A percentile compares a stretch with the other conserved stretches of the same genome.
phyloP scores from a whole-genome alignment of 768 basidiomycete species.

The Kwoniella heveanensis region DNA sequence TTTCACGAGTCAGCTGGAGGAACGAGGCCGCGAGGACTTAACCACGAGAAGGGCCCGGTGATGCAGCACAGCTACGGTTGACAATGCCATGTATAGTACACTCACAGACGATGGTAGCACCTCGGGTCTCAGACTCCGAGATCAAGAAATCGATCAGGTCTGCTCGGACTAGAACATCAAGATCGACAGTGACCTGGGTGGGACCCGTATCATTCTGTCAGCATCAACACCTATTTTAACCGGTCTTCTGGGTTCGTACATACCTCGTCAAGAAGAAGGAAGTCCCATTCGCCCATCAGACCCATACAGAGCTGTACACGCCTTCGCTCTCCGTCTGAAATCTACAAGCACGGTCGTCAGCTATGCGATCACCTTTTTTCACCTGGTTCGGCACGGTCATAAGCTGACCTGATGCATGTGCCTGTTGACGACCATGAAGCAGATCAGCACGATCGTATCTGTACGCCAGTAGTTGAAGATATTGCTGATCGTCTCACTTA shows the following conservation, averaged over 20 bases:
- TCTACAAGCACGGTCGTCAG: slow-evolving; percentile 81
- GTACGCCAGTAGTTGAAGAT: background rate
- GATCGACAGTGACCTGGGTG: slow-evolving; percentile 97
- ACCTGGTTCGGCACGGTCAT: background rate
- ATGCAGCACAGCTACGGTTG: too few species aligned
- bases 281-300: slow-evolving; percentile 90
- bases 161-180: slow-evolving; percentile 91
- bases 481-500: slow-evolving; percentile 24
- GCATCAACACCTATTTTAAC: too few species aligned
- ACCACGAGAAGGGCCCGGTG: too few species aligned
- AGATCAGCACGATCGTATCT: background rate
- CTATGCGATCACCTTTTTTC: background rate
- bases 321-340: slow-evolving; percentile 94
- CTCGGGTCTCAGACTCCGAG: slow-evolving; percentile 73
- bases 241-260: too few species aligned
- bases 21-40: too few species aligned
- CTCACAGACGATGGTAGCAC: slow-evolving; percentile 84
- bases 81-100: slow-evolving; percentile 18
- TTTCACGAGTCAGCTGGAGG: slow-evolving; percentile 12
- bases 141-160: slow-evolving; percentile 87
- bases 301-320: slow-evolving; percentile 93
- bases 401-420: slow-evolving; percentile 34
- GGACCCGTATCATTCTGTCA: too few species aligned
- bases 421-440: slow-evolving; percentile 11
- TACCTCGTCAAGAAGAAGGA: slow-evolving; percentile 92